These are phyloP conservation scores for Pichia sporocuriosa DNA, from an alignment of 805 yeast species.

Conservation along the genomic window DNA sequence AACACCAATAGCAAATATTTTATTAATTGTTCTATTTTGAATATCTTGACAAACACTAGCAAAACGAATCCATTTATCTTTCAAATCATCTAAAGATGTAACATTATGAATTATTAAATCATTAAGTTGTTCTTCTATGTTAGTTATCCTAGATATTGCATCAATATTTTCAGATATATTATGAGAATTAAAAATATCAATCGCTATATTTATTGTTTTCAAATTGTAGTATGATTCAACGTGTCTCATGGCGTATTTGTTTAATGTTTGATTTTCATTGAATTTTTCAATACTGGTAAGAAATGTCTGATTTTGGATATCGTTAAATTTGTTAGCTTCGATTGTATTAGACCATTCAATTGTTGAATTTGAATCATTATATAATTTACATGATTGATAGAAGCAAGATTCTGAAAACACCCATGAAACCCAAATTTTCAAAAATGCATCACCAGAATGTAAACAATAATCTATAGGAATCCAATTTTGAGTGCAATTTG, in stretches of 20 bases:
- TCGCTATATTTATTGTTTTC: conserved; percentile 34
- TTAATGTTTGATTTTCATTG: conserved; percentile 13
- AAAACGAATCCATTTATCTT: conserved; percentile 39
- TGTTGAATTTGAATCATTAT: conserved; percentile 1
- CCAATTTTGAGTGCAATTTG: conserved; percentile 20
- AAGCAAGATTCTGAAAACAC: conserved; percentile 17
- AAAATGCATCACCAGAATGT: conserved; percentile 1
- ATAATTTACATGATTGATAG: conserved; percentile 18
- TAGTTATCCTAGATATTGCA: no score
- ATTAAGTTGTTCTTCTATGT: background rate
- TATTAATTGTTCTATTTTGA: conserved; percentile 46
- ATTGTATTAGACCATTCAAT: conserved; percentile 15
- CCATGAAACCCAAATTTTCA: conserved; percentile 23
- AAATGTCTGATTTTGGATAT: conserved; percentile 11
- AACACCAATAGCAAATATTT: conserved; percentile 39
- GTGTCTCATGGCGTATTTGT: conserved; percentile 36
- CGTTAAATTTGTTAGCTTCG: conserved; percentile 7
- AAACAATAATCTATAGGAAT: conserved; percentile 21
- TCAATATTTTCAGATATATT: conserved; percentile 6
- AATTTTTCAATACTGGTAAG: conserved; percentile 10
- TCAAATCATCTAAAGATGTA: background rate
- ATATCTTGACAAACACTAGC: conserved; percentile 69
- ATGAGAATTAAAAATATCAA: conserved; percentile 10
- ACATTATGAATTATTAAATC: conserved; percentile 5
- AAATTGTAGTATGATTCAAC: conserved; percentile 44